Evolutionary conservation across 1,284 basidiomycete genomes (phyloP), one percentile per base, ranked within the genome.

Genomic region (Boletus mariae): DNA sequence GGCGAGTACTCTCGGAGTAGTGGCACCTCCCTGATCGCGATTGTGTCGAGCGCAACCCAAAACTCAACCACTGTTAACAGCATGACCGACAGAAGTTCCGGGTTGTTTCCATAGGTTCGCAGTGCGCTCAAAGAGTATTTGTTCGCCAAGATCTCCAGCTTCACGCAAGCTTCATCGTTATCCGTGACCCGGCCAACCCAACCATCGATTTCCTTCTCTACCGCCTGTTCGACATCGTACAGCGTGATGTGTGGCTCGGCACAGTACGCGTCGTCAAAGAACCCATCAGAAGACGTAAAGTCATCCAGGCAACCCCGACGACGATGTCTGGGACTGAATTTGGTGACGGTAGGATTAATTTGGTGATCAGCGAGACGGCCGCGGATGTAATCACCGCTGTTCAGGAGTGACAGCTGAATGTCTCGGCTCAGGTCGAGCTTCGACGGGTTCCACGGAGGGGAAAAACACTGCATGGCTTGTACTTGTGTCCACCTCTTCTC

Each of bases 81-180:
- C 69, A 78, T 75, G 4, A 73, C 55, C 0, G 80, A 81, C 15
- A 65, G 50, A 20, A 69, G 58, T 51, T 82, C 77, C 3, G 77
- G 72, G 49, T 74, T 75, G 25, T 53, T 50, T 4, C 29, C 42
- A 49, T 77, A 77, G 1, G 53, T 47, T 1, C 23, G 26, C 11
- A 46, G 28, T 0, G 76, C 75, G 2, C 55, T 38, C 0, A 37
- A 34, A 2, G 59, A 57, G 49, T 78, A 79, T n/a, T 59, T 49
- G 17, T 50, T 26, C 9, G 68, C 63, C 40, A 67, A 64, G 4
- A 60, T 43, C 29, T 57, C 64, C 7, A 76, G 51, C 2, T 48
- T 26, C 5, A 48, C 48, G 15, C 57, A 57, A 11, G 65, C 63
- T 7, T 51, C 31, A 12, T 58, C 53, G 4, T 47, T 40, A 28